Base-by-base conservation (phyloP, 257 asterid genomes). In the Fraxinus excelsior region DNA sequence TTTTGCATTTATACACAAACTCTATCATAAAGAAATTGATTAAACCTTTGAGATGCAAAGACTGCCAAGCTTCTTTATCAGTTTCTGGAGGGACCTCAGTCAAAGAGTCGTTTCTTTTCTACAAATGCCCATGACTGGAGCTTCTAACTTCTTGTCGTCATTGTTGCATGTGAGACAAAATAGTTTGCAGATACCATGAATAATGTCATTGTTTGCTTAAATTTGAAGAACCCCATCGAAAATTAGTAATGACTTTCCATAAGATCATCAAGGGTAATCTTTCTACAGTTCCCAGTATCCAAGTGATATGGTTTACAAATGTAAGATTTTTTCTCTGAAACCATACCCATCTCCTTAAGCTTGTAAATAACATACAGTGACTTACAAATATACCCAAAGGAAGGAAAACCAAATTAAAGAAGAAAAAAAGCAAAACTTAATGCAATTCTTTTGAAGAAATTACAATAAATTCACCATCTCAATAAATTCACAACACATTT, bases 311-410 rank as follows among this genome's bases (percentile, higher is more conserved):
- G 94, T 56, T 84, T 80, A 71, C 97, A 90, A 10, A 94, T 72
- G 87, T 74, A 85, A 8, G 62, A 94, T 87, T 94, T 97, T 75
- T 87, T 88, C 62, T 94, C 97, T 0, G 91, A 78, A 58, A 91
- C 85, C 84, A 87, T 92, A 9, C 94, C 92, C 97, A 94, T 91
- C 79, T 91, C 94, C 89, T 94, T 92, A 21, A 94, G 92, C 86
- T 94, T 94, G 95, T 92, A 94, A 62, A 94, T 87, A 3, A 91
- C 95, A 37, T 74, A 94, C 74, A 91, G 97, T 1, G 97, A 86
- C 86, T 91, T 92, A 56, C 99, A 92, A 97, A 75, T 26, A 84
- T 6, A 38, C 2, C 51, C 76, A 0, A 60, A 4, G 11, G 44
- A 16, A 71, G 67, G 44, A 42, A 18, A 29, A 49, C 37, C 32